These are phyloP conservation scores for Protea cynaroides DNA, from an alignment of 164 flowering plant species.

Conservation along the genomic window DNA sequence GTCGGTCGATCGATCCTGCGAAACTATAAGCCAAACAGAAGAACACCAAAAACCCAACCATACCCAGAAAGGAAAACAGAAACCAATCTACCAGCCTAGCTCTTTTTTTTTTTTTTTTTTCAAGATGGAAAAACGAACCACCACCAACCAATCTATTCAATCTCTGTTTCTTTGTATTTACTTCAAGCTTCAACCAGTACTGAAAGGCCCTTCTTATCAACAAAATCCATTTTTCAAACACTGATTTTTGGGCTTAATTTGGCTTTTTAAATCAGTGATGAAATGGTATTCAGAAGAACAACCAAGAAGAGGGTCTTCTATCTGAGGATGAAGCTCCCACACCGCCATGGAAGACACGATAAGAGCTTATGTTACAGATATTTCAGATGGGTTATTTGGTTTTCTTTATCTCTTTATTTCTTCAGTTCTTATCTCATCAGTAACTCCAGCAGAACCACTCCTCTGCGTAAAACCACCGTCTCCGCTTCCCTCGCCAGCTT, in stretches of 20 bases:
- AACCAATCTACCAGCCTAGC: too few species aligned
- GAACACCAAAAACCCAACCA: too few species aligned
- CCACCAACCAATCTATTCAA: background rate
- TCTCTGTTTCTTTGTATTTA: conserved; percentile 28
- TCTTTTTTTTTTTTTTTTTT: too few species aligned
- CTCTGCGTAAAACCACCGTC: conserved; percentile 29
- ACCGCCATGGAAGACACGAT: conserved; percentile 25
- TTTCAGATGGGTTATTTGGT: conserved; percentile 70
- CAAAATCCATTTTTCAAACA: background rate
- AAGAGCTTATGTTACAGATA: conserved; percentile 32
- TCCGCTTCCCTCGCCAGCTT: conserved; percentile 18
- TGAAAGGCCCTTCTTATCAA: conserved; percentile 37
- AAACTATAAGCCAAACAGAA: too few species aligned
- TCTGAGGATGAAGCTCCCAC: conserved; percentile 22
- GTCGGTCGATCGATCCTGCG: too few species aligned
- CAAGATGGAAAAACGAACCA: conserved; percentile 2
- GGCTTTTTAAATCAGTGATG: conserved; percentile 6
- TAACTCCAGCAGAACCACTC: conserved; percentile 16
- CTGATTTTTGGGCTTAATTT: background rate
- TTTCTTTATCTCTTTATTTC: conserved; percentile 54
- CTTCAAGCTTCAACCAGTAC: conserved; percentile 25
- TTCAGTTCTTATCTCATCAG: conserved; percentile 48
- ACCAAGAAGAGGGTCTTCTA: conserved; percentile 17
- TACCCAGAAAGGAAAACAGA: too few species aligned
- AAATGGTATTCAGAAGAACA: conserved; percentile 21